Percentiles rank a stretch among this genome's conserved stretches.
Conservation (phyloP, 805 yeast species). For the Ogataea nakhonphanomensis region DNA sequence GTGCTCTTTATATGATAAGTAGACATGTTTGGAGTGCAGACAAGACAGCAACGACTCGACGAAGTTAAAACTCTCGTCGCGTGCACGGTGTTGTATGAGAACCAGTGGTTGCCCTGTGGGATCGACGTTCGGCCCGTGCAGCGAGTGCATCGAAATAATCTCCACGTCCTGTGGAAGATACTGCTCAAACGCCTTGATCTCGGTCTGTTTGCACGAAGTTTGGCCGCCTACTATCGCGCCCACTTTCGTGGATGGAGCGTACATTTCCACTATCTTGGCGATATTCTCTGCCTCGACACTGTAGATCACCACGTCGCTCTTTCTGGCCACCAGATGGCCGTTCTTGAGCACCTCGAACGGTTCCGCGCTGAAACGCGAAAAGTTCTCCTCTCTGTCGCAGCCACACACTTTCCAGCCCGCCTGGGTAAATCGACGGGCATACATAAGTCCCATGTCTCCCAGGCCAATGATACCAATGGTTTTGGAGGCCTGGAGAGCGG, state of each 20-base stretch:
- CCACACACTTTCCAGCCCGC: slow-evolving; percentile 92
- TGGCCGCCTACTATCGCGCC: slow-evolving; percentile 98
- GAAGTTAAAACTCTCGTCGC: slow-evolving; percentile 49
- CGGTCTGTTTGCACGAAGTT: slow-evolving; percentile 91
- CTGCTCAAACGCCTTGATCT: slow-evolving; percentile 78
- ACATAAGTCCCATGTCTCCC: slow-evolving; percentile 94
- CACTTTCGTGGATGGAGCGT: slow-evolving; percentile 84
- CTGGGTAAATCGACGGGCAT: slow-evolving; percentile 70
- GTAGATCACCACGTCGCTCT: slow-evolving; percentile 80
- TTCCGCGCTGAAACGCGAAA: slow-evolving; percentile 38
- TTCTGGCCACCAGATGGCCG: slow-evolving; percentile 81
- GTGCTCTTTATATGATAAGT: slow-evolving; percentile 81
- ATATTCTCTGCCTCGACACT: slow-evolving; percentile 92
- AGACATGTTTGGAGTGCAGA: slow-evolving; percentile 72
- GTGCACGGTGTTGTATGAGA: slow-evolving; percentile 70
- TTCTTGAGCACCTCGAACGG: slow-evolving; percentile 59
- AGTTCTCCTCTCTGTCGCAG: slow-evolving; percentile 75
- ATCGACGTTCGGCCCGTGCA: slow-evolving; percentile 91
- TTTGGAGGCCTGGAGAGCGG: slow-evolving; percentile 35
- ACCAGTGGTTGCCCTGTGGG: slow-evolving; percentile 93
- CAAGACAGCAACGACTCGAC: slow-evolving; percentile 67
- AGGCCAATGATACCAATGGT: slow-evolving; percentile 88
- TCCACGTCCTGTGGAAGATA: slow-evolving; percentile 74
- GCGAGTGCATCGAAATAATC: slow-evolving; percentile 82
- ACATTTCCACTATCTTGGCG: slow-evolving; percentile 61